A percentile compares a stretch with the other conserved stretches of the same genome.
These are phyloP conservation scores for Agapanthus africanus DNA, from an alignment of 106 monocot genomes.

Conservation along the genomic window DNA sequence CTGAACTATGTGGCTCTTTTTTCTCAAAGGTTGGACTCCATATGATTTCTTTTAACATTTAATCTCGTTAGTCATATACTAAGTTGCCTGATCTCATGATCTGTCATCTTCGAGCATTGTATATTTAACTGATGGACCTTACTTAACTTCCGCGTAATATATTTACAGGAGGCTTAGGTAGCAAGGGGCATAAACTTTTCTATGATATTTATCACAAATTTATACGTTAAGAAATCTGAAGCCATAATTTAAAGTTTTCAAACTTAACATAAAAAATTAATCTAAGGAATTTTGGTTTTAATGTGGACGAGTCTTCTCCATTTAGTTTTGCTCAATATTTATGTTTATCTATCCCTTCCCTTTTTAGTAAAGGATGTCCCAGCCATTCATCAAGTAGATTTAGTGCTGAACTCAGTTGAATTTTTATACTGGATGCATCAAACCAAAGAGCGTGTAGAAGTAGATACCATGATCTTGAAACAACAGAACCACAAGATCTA, in stretches of 20 bases:
- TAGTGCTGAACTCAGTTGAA: neutral
- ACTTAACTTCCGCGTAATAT: neutral
- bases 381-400: no score
- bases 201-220: neutral
- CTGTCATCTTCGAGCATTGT: neutral
- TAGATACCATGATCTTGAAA: neutral
- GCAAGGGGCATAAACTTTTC: neutral
- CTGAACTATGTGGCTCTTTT: slow-evolving; percentile 83
- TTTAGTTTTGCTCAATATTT: no score
- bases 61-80: neutral
- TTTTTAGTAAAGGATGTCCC: neutral
- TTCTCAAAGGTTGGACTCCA: slow-evolving; percentile 52
- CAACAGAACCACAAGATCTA: no score
- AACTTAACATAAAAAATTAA: neutral
- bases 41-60: neutral
- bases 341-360: no score
- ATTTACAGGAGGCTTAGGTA: neutral
- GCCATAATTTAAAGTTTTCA: neutral
- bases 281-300: neutral
- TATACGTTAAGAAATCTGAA: neutral
- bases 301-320: neutral
- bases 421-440: neutral
- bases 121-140: neutral
- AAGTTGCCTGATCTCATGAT: neutral
- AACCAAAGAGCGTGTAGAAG: neutral